Evolutionary conservation across 805 yeast genomes (phyloP).

Genomic region (Candida adriatica): DNA sequence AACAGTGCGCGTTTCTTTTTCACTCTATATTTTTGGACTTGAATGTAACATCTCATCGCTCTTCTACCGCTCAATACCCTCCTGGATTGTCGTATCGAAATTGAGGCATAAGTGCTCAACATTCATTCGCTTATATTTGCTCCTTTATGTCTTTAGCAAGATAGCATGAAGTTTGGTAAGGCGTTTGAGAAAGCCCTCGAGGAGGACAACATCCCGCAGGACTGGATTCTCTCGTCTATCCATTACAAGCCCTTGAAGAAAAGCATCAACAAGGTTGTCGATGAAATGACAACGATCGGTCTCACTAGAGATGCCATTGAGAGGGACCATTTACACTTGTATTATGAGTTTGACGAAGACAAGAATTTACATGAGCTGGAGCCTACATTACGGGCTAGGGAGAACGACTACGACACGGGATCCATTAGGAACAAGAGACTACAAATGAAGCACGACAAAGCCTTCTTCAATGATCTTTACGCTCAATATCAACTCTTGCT

Average conservation of each 20-base stretch:
- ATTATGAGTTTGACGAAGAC: conserved; percentile 16
- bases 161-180: conserved; percentile 68
- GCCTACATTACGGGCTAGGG: conserved; percentile 5
- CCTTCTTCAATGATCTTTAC: conserved; percentile 17
- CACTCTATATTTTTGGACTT: no score
- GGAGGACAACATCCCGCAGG: conserved; percentile 55
- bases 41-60: no score
- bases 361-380: conserved; percentile 7
- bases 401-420: conserved; percentile 10
- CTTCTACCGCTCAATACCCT: no score
- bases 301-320: conserved; percentile 36
- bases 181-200: conserved; percentile 55
- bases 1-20: no score
- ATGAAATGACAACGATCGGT: conserved; percentile 55
- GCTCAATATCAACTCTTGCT: conserved; percentile 18
- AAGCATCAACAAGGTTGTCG: conserved; percentile 55
- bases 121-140: no score
- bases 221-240: conserved; percentile 63
- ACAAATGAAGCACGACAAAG: conserved; percentile 6
- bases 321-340: conserved; percentile 5
- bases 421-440: conserved; percentile 6
- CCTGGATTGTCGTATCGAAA: no score
- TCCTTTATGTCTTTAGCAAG: not conserved
- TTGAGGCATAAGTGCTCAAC: no score
- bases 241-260: conserved; percentile 69